These are phyloP conservation scores for Oryza longistaminata DNA, from an alignment of 176 grass and related monocot species.

Conservation along the genomic window DNA sequence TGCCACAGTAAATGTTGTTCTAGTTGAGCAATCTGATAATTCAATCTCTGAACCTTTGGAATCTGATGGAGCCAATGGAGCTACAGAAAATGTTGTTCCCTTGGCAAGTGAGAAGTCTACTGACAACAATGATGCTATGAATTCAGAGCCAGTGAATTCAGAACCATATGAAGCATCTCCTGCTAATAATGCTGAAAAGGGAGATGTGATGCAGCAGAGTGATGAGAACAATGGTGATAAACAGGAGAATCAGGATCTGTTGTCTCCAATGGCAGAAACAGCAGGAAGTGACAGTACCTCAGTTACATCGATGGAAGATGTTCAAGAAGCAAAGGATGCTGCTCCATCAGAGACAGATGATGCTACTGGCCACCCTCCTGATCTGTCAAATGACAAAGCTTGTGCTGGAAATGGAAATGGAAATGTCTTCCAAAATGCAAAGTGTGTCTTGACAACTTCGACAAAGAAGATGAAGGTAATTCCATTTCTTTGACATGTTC, in stretches of 20 bases:
- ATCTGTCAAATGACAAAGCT: constrained; percentile 39
- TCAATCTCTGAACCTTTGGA: constrained; percentile 21
- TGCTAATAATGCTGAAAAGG: not conserved
- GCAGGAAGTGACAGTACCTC: constrained; percentile 39
- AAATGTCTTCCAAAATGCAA: constrained; percentile 37
- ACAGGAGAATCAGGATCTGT: constrained; percentile 33
- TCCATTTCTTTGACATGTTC: not conserved
- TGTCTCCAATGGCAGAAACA: constrained; percentile 23
- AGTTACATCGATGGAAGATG: constrained; percentile 40
- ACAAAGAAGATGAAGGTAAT: constrained; percentile 50
- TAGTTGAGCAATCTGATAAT: not conserved
- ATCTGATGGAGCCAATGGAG: not conserved
- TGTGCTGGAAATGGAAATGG: constrained; percentile 32
- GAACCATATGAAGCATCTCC: constrained; percentile 1
- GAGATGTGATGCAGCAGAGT: not conserved
- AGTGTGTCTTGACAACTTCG: constrained; percentile 22
- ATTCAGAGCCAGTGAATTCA: constrained; percentile 23
- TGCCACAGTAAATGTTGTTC: not conserved
- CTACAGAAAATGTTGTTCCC: not conserved
- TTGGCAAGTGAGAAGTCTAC: not conserved
- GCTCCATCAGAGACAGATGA: constrained; percentile 34
- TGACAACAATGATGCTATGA: not conserved
- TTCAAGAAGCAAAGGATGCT: constrained; percentile 28
- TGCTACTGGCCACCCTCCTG: constrained; percentile 26
- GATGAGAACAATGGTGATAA: constrained; percentile 31